Percentiles rank a stretch among this genome's conserved stretches.
Evolutionary conservation across 352 stramenopile species (phyloP).

Genomic region (Pythium apleroticum): DNA sequence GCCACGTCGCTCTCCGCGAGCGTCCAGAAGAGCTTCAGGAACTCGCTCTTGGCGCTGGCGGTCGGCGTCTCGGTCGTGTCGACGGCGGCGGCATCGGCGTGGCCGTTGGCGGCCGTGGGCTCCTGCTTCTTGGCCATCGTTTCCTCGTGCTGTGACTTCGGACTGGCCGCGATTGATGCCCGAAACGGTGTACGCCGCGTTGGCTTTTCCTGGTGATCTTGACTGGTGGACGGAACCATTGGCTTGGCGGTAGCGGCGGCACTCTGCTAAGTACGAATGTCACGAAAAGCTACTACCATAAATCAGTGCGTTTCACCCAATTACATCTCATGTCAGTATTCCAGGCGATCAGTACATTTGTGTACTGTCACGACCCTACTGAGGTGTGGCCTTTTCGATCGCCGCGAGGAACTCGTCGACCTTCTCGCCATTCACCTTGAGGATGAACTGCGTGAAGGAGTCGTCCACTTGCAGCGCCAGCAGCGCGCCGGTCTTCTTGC

Average conservation of each 20-base stretch:
- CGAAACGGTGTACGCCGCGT: slow-evolving; percentile 25
- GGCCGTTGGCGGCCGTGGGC: slow-evolving; percentile 5
- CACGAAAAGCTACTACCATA: slow-evolving; percentile 4
- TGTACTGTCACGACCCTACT: slow-evolving; percentile 12
- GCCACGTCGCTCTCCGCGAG: slow-evolving; percentile 71
- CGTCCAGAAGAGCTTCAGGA: slow-evolving; percentile 89
- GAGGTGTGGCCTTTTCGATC: slow-evolving; percentile 40
- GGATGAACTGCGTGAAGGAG: slow-evolving; percentile 61
- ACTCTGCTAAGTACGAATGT: slow-evolving; percentile 23
- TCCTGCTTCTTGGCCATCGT: slow-evolving; percentile 26
- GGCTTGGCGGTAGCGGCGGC: not conserved
- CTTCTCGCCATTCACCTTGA: slow-evolving; percentile 71
- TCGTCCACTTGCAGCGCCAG: slow-evolving; percentile 65
- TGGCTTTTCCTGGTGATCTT: slow-evolving; percentile 23
- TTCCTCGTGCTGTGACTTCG: slow-evolving; percentile 3
- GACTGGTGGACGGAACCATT: slow-evolving; percentile 34
- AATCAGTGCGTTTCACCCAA: not conserved
- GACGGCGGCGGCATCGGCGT: slow-evolving; percentile 3
- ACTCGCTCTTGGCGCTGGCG: slow-evolving; percentile 50
- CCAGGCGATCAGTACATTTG: slow-evolving; percentile 22
- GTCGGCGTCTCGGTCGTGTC: not conserved
- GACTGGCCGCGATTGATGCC: slow-evolving; percentile 15
- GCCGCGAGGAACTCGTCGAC: slow-evolving; percentile 63
- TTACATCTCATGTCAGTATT: not conserved
- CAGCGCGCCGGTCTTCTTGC: slow-evolving; percentile 74